Evolutionary conservation across 495 filamentous ascomycete species (phyloP).

Genomic region (Aspergillus sclerotioniger): DNA sequence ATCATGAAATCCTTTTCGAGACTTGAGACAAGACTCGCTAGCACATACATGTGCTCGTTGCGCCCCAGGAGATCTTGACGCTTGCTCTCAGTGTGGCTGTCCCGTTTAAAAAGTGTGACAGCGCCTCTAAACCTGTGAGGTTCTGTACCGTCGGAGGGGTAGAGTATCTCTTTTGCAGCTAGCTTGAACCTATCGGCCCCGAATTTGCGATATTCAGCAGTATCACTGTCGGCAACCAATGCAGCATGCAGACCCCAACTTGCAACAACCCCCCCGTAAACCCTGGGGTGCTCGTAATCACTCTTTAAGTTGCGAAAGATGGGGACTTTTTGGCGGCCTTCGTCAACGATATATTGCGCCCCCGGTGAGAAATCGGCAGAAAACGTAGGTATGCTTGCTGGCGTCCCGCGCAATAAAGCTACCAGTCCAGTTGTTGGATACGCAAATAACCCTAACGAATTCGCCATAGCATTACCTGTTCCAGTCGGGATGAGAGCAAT

Average conservation of each 20-base stretch:
- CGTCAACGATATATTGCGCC: slow-evolving; percentile 42
- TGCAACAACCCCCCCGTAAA: slow-evolving; percentile 78
- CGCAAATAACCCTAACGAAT: slow-evolving; percentile 52
- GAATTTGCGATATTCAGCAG: slow-evolving; percentile 67
- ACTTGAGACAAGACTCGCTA: slow-evolving; percentile 71
- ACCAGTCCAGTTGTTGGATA: slow-evolving; percentile 28
- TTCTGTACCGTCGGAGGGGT: slow-evolving; percentile 52
- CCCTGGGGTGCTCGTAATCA: slow-evolving; percentile 26
- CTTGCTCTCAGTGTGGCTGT: slow-evolving; percentile 25
- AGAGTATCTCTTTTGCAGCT: slow-evolving; percentile 72
- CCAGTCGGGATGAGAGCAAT: slow-evolving; percentile 73
- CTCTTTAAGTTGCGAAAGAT: slow-evolving; percentile 13
- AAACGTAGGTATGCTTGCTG: slow-evolving; percentile 52
- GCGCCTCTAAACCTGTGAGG: slow-evolving; percentile 68
- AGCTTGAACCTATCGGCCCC: slow-evolving; percentile 78
- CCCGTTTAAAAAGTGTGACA: slow-evolving; percentile 42
- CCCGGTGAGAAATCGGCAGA: slow-evolving; percentile 64
- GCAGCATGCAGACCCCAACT: slow-evolving; percentile 87
- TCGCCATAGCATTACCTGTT: slow-evolving; percentile 85
- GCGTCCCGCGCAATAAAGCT: slow-evolving; percentile 48
- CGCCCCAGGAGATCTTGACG: slow-evolving; percentile 27
- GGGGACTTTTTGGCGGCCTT: slow-evolving; percentile 30
- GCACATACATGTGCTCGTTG: slow-evolving; percentile 65
- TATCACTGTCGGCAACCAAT: slow-evolving; percentile 85
- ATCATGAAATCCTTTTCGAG: slow-evolving; percentile 80